Conservation (phyloP, 2,329 filamentous ascomycete species). For the Emergomyces africanus region DNA sequence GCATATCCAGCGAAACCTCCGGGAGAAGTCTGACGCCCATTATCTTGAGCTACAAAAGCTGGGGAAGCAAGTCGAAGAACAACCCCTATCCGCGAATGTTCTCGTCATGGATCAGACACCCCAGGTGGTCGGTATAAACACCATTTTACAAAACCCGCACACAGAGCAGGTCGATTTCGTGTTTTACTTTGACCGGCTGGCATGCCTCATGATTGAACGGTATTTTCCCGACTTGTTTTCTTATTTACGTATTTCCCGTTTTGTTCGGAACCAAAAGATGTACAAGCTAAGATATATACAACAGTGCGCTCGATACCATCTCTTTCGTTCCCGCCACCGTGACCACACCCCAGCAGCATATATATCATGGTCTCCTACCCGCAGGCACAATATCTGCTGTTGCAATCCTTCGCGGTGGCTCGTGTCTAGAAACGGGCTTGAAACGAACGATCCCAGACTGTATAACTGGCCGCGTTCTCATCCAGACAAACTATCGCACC, state of each 20-base stretch:
- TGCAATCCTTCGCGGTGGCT: constrained; percentile 76
- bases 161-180: constrained; percentile 83
- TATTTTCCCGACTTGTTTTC: constrained; percentile 15
- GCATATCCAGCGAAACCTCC: constrained; percentile 76
- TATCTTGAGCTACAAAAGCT: constrained; percentile 65
- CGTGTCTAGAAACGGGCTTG: constrained; percentile 74
- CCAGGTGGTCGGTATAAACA: constrained; percentile 80
- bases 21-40: constrained; percentile 75
- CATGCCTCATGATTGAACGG: constrained; percentile 69
- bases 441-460: constrained; percentile 88
- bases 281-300: constrained; percentile 20
- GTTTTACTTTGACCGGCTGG: constrained; percentile 90
- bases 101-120: constrained; percentile 61
- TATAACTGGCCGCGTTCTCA: constrained; percentile 73
- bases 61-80: constrained; percentile 56
- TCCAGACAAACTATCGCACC: constrained; percentile 74
- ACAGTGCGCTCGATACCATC: constrained; percentile 36
- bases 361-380: constrained; percentile 58
- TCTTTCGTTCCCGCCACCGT: constrained; percentile 53
- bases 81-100: constrained; percentile 62
- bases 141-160: constrained; percentile 69
- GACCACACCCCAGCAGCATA: constrained; percentile 55
- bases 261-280: background rate
- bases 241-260: background rate
- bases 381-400: constrained; percentile 72